Evolutionary conservation across 257 asterid genomes (phyloP).

Genomic region (Capsicum chinense): DNA sequence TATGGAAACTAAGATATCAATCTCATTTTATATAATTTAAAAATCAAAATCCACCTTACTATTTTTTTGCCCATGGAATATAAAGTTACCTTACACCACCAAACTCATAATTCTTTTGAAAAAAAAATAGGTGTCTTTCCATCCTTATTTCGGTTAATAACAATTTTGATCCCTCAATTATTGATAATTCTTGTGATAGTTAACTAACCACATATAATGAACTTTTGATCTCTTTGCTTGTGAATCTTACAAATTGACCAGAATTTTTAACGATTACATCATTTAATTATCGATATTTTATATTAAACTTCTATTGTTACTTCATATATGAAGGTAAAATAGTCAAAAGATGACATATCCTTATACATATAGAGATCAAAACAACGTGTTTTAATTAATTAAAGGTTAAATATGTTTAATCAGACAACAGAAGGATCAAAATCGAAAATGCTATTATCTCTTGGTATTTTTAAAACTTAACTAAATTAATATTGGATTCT

Average conservation of each 20-base stretch:
- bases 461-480: background rate
- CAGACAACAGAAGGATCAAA: background rate
- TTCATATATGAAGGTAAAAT: background rate
- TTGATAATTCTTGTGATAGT: background rate
- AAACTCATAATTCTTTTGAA: background rate
- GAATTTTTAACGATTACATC: background rate
- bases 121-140: background rate
- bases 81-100: background rate
- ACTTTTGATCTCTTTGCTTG: background rate
- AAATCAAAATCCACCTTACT: background rate
- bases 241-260: background rate
- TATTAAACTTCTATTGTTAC: background rate
- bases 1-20: constrained; percentile 19
- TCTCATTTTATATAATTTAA: background rate
- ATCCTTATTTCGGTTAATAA: background rate
- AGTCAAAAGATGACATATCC: background rate
- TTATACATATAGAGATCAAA: background rate
- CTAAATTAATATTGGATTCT: background rate
- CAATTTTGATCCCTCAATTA: background rate
- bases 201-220: background rate
- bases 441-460: background rate
- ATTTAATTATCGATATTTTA: background rate
- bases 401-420: background rate
- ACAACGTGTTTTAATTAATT: background rate
- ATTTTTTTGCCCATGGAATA: background rate